Evolutionary conservation across 2,329 filamentous ascomycete genomes (phyloP).

Genomic region (Fusarium mangiferae): DNA sequence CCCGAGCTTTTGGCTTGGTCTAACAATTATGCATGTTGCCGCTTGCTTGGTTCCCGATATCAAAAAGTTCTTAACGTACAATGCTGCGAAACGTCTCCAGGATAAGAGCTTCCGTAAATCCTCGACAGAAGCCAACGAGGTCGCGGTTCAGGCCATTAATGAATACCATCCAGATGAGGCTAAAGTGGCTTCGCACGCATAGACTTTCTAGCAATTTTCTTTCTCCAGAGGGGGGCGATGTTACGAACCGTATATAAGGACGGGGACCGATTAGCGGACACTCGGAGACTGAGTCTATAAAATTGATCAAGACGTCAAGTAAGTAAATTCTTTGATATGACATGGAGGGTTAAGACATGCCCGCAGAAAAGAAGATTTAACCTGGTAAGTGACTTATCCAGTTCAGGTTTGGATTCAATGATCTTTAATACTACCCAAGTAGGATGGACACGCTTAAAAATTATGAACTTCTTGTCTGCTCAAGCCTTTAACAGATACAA

Average conservation of each 20-base stretch:
- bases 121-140: neutral
- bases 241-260: neutral
- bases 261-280: neutral
- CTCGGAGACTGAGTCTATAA: neutral
- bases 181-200: neutral
- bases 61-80: constrained; percentile 54
- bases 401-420: neutral
- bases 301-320: neutral
- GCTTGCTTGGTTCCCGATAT: constrained; percentile 54
- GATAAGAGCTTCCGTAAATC: constrained; percentile 20
- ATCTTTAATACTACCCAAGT: neutral
- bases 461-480: neutral
- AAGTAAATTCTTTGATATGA: neutral
- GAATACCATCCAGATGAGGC: neutral
- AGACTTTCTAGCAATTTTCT: neutral
- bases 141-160: neutral
- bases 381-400: neutral
- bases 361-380: neutral
- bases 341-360: neutral
- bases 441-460: neutral
- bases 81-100: constrained; percentile 57
- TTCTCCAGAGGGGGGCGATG: too few relatives aligned
- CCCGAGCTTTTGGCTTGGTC: too few relatives aligned
- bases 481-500: neutral
- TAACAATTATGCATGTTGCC: constrained; percentile 46